Base-by-base conservation (phyloP, 805 yeast genomes). In the Priceomyces melissophilus region DNA sequence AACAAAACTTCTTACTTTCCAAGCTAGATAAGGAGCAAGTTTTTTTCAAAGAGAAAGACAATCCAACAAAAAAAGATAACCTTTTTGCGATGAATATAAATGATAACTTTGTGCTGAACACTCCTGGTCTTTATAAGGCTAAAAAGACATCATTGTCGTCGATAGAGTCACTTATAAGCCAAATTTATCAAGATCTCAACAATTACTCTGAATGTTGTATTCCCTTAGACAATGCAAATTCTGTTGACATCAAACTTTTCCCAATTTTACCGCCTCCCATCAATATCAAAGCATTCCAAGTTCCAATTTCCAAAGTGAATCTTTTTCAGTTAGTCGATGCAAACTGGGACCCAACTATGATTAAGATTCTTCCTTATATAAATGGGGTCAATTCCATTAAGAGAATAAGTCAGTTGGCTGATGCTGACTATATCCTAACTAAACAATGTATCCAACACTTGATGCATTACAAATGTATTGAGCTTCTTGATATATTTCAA, bases 281-380 rank as follows among this genome's bases (percentile, higher is more conserved):
- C 0, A 78, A 78, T 36, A 67, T 93, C 15, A 72, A 81, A 37
- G 79, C 95, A 0, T 86, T 72, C 52, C 96, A 91, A 59, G 99
- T 93, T 1, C 99, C 99, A 0, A 78, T 90, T 4, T 79, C 95
- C n/a, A 82, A 91, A 0, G 96, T 93, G 1, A 80, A 81, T 39
- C 65, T 93, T 27, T 74, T 75, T 23, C 67, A 76, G 30, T 69
- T 93, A 46, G 82, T 87, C 32, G 99, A 93, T 60, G 84, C 86
- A 7, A 84, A 86, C 53, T 93, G 99, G 97, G 99, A 93, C 61
- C 97, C 97, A 1, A 91, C 98, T 2, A 84, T 93, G 93, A 70
- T 88, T 35, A 83, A 85, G 50, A 86, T 93, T 16, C 64, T 87
- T 9, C 96, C 96, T 0, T 84, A 72, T 49, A 87, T 93, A 37